phyloP scores from a whole-genome alignment of 1,139 yeast species.

The Hyphopichia pseudoburtonii region DNA sequence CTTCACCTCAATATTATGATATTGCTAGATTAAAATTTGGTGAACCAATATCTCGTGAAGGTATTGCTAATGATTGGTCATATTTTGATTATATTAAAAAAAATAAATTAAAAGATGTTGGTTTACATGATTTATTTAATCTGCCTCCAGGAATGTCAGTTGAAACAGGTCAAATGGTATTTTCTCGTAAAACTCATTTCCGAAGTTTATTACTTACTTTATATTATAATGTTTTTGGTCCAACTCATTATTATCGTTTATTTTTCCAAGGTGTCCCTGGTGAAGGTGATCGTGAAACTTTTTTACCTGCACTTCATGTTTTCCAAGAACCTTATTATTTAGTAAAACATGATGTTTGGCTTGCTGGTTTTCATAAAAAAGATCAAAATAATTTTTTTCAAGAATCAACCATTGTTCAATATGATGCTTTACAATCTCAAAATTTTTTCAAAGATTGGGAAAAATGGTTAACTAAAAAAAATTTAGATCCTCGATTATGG shows the following conservation, averaged over 20 bases:
- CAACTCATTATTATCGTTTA: constrained; percentile 27
- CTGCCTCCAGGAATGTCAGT: constrained; percentile 27
- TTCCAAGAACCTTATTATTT: constrained; percentile 36
- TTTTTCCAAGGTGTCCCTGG: constrained; percentile 40
- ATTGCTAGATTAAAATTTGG: constrained; percentile 33
- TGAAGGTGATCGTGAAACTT: constrained; percentile 40
- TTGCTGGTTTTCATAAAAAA: constrained; percentile 21
- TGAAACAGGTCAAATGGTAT: constrained; percentile 39
- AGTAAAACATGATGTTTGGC: constrained; percentile 22
- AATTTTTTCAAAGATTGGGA: constrained; percentile 28
- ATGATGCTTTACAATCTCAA: constrained; percentile 27
- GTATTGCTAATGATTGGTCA: constrained; percentile 26
- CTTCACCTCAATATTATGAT: constrained; percentile 36
- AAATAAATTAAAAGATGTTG: constrained; percentile 18
- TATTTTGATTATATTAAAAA: constrained; percentile 20
- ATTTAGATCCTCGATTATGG: constrained; percentile 29
- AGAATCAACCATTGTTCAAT: constrained; percentile 35
- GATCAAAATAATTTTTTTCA: constrained; percentile 21
- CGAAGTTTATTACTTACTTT: constrained; percentile 28
- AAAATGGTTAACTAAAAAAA: constrained; percentile 20
- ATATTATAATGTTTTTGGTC: constrained; percentile 33
- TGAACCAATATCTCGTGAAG: constrained; percentile 28
- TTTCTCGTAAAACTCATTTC: constrained; percentile 32
- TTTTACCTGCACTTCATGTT: constrained; percentile 38
- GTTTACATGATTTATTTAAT: constrained; percentile 35